These are phyloP conservation scores for Trametes villosa DNA, from an alignment of 768 basidiomycete genomes.

Conservation along the genomic window DNA sequence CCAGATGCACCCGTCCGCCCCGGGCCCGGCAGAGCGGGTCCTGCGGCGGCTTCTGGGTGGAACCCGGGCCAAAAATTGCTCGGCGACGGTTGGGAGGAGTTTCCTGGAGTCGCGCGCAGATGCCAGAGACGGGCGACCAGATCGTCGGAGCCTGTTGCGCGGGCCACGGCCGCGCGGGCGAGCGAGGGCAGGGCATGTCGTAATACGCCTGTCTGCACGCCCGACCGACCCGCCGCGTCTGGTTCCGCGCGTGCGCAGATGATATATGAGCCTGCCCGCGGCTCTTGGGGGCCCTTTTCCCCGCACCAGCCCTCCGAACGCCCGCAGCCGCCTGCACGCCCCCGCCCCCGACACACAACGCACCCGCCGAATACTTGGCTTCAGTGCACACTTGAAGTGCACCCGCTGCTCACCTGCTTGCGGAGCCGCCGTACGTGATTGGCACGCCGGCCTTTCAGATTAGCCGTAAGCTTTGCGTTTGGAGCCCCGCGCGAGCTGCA, in stretches of 20 bases:
- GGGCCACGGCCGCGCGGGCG: background rate
- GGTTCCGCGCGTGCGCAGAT: conserved; percentile 21
- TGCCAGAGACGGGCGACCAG: too few species aligned
- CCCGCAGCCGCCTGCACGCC: background rate
- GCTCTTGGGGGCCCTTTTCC: conserved; percentile 11
- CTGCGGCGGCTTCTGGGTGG: conserved; percentile 26
- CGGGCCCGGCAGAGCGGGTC: conserved; percentile 21
- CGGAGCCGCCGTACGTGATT: background rate
- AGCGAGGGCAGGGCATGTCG: conserved; percentile 22
- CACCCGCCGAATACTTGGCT: too few species aligned
- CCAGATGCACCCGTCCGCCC: conserved; percentile 18
- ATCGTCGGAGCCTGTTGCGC: conserved; percentile 26
- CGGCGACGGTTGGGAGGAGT: conserved; percentile 23
- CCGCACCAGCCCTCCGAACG: conserved; percentile 13
- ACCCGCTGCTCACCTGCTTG: background rate
- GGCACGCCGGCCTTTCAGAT: conserved; percentile 7
- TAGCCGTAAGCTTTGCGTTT: conserved; percentile 11
- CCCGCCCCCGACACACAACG: too few species aligned
- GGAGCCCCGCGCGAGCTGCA: background rate
- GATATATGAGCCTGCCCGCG: conserved; percentile 18
- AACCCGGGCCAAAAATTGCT: conserved; percentile 21
- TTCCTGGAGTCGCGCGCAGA: too few species aligned
- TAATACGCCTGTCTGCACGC: conserved; percentile 20
- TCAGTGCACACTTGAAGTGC: background rate
- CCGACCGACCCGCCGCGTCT: conserved; percentile 20